phyloP scores from a whole-genome alignment of 768 basidiomycete genomes.

The Amanita fuliginea region DNA sequence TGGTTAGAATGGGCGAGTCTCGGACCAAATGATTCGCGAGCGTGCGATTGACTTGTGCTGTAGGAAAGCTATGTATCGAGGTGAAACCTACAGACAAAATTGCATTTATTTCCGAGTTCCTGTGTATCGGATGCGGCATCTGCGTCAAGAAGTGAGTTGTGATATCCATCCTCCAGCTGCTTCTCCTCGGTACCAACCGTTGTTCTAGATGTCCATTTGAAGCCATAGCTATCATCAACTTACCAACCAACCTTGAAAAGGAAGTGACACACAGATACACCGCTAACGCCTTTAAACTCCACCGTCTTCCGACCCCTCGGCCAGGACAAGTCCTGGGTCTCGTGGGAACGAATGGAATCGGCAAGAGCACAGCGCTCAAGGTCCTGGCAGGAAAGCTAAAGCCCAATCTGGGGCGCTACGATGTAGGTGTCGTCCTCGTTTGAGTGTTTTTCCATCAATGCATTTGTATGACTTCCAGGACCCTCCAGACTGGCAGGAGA shows the following conservation, averaged over 20 bases:
- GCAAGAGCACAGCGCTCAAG: slow-evolving; percentile 96
- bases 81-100: slow-evolving; percentile 95
- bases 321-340: slow-evolving; percentile 98
- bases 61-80: slow-evolving; percentile 97
- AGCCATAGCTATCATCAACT: slow-evolving; percentile 97
- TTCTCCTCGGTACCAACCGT: background rate
- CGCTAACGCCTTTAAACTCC: slow-evolving; percentile 98
- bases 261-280: slow-evolving; percentile 98
- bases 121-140: slow-evolving; percentile 99
- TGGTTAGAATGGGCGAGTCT: slow-evolving; percentile 86
- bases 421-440: slow-evolving; percentile 38
- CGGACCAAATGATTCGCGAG: slow-evolving; percentile 1
- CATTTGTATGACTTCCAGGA: slow-evolving; percentile 37
- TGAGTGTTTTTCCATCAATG: background rate
- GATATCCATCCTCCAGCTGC: background rate
- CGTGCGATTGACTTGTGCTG: slow-evolving; percentile 3
- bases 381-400: slow-evolving; percentile 95
- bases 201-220: slow-evolving; percentile 87
- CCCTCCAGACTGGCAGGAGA: slow-evolving; percentile 98
- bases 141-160: slow-evolving; percentile 95
- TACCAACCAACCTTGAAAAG: slow-evolving; percentile 93
- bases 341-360: slow-evolving; percentile 98
- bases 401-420: slow-evolving; percentile 94
- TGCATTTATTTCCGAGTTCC: slow-evolving; percentile 96
- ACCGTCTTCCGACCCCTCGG: slow-evolving; percentile 92